Conservation (phyloP, 2,329 filamentous ascomycete genomes). For the Phyllosticta citribraziliensis region DNA sequence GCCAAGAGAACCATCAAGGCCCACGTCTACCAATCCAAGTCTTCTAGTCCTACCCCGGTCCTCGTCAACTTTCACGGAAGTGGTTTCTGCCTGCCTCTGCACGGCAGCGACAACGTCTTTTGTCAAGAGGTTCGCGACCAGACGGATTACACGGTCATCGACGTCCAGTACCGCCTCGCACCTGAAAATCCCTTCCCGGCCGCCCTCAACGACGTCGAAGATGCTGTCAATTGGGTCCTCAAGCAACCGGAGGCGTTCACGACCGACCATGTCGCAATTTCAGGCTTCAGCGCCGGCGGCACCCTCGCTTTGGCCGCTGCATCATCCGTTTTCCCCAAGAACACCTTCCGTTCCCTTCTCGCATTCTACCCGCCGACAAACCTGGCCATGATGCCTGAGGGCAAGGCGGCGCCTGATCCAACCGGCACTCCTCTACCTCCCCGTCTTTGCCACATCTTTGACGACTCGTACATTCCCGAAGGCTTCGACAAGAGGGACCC, state of each 20-base stretch:
- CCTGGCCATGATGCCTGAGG: constrained; percentile 19
- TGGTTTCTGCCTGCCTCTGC: constrained; percentile 25
- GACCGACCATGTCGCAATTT: constrained; percentile 20
- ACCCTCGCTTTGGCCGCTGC: constrained; percentile 24
- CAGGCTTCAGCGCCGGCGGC: constrained; percentile 33
- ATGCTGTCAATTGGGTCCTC: constrained; percentile 24
- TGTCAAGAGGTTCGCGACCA: constrained; percentile 25
- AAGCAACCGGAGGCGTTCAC: constrained; percentile 16
- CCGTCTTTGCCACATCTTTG: constrained; percentile 20
- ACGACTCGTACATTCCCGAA: constrained; percentile 24
- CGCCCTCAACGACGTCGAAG: constrained; percentile 27
- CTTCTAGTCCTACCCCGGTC: constrained; percentile 15
- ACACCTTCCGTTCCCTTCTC: constrained; percentile 21
- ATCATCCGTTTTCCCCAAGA: constrained; percentile 17
- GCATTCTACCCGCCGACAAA: constrained; percentile 29
- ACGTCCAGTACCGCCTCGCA: constrained; percentile 29
- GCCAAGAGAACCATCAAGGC: constrained; percentile 14
- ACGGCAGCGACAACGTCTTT: constrained; percentile 32
- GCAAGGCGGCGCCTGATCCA: constrained; percentile 20
- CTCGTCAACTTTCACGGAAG: constrained; percentile 27
- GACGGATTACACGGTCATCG: constrained; percentile 23
- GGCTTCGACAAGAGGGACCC: constrained; percentile 22
- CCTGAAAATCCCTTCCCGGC: constrained; percentile 32
- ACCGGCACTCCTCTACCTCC: constrained; percentile 14
- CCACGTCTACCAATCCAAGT: constrained; percentile 16